Evolutionary conservation across 192 early-diverging fungal species (phyloP), one percentile per base, ranked within the genome.

Genomic region (Funneliformis geosporum): DNA sequence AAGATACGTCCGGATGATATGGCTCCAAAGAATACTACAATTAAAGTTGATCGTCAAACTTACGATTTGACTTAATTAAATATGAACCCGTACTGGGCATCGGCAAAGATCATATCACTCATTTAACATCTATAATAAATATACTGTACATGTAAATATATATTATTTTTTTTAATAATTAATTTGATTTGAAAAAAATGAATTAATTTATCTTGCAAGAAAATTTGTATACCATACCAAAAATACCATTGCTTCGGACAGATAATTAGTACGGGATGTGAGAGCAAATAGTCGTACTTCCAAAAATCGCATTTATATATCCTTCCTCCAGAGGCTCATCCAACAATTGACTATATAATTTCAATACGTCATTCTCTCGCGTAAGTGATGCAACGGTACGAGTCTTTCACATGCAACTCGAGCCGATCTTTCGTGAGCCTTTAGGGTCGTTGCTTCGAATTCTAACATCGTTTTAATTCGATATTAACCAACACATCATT

Each of bases 401-500:
- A 74, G 96, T 25, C 91, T 87, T 80, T 97, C 95, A 60, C 88
- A 88, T 0, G 95, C 93, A 11, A 88, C 85, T 76, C 92, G 87
- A 62, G 86, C 87, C 3, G 91, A 89, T 11, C 82, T 62, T 75
- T 89, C 90, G 81, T 94, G 94, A 1, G 92, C 90, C 70, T 87
- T 84, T 74, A 88, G 86, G 25, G 87, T 86, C 59, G 83, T 85
- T 66, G 76, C 70, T 16, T 85, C 80, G 28, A 85, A 85, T 18
- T 85, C 86, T 42, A 82, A 82, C 21, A 87, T 77, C 7, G 88
- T 81, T 8, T 81, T 85, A 47, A 91, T 81, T 78, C 94, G 87
- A 69, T 92, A 61, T 68, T 85, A 89, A 70, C 89, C 87, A 14
- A n/a, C 90, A 90, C 14, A 86, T 47, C 18, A 75, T 87, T 62